phyloP scores from a whole-genome alignment of 768 basidiomycete genomes.

The Xerocomellus intermedius region DNA sequence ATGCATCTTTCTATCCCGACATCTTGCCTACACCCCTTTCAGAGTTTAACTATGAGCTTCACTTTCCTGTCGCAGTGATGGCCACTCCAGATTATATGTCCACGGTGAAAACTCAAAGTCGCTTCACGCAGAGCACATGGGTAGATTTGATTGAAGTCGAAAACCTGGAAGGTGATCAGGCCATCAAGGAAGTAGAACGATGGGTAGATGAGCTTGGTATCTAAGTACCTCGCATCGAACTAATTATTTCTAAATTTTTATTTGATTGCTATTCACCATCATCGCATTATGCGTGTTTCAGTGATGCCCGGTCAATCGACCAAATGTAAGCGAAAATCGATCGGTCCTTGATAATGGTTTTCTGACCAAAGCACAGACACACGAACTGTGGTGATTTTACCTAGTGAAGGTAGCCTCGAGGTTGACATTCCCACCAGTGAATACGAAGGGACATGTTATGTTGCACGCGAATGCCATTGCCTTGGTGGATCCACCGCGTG shows the following conservation, averaged over 20 bases:
- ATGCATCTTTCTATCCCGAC: constrained; percentile 31
- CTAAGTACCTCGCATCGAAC: no score
- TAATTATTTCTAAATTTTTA: no score
- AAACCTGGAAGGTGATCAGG: constrained; percentile 36
- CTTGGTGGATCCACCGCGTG: not conserved
- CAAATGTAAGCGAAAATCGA: no score
- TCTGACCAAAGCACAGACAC: no score
- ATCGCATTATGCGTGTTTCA: no score
- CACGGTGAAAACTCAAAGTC: constrained; percentile 35
- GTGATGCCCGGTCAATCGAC: no score
- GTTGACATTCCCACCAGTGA: not conserved
- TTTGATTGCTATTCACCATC: no score
- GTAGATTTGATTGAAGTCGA: constrained; percentile 19
- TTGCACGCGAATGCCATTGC: not conserved
- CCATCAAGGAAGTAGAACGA: no score
- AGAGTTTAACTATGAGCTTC: constrained; percentile 59
- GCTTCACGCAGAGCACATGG: constrained; percentile 33
- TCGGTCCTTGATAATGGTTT: no score
- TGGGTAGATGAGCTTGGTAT: no score
- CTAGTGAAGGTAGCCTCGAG: not conserved
- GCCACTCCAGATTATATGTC: constrained; percentile 35
- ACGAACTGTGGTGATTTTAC: no score
- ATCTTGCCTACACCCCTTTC: constrained; percentile 26
- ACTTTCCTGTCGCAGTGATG: constrained; percentile 59
- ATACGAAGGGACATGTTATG: not conserved